These are phyloP conservation scores for Chytridium lagenaria DNA, from an alignment of 371 early-diverging fungal genomes.

Conservation along the genomic window DNA sequence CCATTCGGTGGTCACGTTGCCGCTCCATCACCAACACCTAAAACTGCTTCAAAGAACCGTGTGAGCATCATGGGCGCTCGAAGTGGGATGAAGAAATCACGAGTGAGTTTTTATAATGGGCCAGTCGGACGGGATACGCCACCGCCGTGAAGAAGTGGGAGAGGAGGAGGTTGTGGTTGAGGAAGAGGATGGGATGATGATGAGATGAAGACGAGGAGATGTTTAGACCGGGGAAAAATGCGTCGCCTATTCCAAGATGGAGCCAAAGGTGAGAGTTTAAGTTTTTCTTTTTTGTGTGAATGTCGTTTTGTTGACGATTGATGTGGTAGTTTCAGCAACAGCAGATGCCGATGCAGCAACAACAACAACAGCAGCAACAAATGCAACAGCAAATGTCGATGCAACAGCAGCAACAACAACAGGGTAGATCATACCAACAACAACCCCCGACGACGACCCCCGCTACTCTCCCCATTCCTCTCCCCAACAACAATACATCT, in stretches of 20 bases:
- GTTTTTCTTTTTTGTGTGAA: conserved; percentile 1
- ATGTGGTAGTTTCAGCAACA: not conserved
- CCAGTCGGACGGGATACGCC: not conserved
- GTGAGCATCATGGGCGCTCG: too few species aligned
- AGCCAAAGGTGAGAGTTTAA: not conserved
- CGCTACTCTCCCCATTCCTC: too few species aligned
- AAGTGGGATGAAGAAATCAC: too few species aligned
- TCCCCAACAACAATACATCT: too few species aligned
- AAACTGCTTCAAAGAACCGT: too few species aligned
- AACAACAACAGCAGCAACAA: too few species aligned
- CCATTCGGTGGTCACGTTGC: conserved; percentile 12
- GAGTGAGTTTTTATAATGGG: conserved; percentile 2
- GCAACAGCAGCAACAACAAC: conserved; percentile 3
- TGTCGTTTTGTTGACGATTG: too few species aligned
- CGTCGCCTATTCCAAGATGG: conserved; percentile 7
- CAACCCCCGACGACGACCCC: too few species aligned
- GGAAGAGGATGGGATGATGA: conserved; percentile 12
- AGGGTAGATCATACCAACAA: too few species aligned
- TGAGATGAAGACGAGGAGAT: conserved; percentile 21
- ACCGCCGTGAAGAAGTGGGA: not conserved
- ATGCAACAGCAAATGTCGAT: not conserved
- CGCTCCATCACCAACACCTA: not conserved
- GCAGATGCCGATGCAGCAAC: too few species aligned
- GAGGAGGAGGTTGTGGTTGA: conserved; percentile 8
- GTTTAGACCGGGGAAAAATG: conserved; percentile 16